A percentile compares a stretch with the other conserved stretches of the same genome.
These are phyloP conservation scores for Fagus sylvatica DNA, from an alignment of 306 rosid genomes.

Conservation along the genomic window DNA sequence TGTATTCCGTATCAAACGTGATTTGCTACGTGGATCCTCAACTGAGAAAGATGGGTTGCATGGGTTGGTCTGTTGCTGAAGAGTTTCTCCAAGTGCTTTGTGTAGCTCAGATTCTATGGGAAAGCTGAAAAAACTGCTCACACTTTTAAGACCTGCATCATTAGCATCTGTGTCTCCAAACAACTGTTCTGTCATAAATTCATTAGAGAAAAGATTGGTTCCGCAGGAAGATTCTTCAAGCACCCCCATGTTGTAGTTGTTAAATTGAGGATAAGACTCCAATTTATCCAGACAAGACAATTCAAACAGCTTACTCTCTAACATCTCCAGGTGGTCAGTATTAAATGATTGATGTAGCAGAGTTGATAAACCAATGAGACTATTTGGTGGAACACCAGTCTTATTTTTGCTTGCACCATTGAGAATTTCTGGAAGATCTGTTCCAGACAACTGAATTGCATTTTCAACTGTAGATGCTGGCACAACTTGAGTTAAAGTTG, in stretches of 20 bases:
- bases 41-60: conserved; percentile 25
- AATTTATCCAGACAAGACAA: conserved; percentile 41
- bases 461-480: conserved; percentile 32
- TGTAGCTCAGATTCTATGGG: conserved; percentile 59
- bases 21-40: conserved; percentile 37
- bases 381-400: conserved; percentile 23
- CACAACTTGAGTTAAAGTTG: conserved; percentile 27
- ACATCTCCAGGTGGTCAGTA: conserved; percentile 32
- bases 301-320: conserved; percentile 29
- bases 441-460: conserved; percentile 20
- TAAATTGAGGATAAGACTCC: conserved; percentile 35
- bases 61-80: conserved; percentile 25
- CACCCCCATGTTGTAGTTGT: conserved; percentile 29
- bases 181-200: conserved; percentile 26
- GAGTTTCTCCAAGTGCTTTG: conserved; percentile 53
- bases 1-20: conserved; percentile 33
- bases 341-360: conserved; percentile 12
- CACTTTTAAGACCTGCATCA: conserved; percentile 17
- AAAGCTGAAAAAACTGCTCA: conserved; percentile 37
- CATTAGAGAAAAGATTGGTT: conserved; percentile 30
- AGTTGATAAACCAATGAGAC: conserved; percentile 19
- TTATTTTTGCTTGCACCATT: conserved; percentile 30
- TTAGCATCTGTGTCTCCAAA: conserved; percentile 32
- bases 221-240: conserved; percentile 38
- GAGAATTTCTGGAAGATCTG: conserved; percentile 20